Evolutionary conservation across 371 early-diverging fungal species (phyloP).

Genomic region (Mucor irregularis): DNA sequence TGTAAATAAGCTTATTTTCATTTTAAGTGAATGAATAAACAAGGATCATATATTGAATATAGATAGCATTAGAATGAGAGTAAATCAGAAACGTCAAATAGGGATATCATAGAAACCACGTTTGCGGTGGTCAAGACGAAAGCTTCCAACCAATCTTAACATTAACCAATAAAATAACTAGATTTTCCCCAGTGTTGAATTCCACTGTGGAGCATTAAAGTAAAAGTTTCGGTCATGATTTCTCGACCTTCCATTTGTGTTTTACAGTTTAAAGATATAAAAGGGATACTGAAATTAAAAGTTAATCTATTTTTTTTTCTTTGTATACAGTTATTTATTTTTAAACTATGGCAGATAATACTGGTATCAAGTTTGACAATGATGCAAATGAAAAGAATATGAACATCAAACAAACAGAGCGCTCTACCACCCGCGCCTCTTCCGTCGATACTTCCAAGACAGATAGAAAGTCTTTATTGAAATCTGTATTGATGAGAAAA

Average conservation of each 20-base stretch:
- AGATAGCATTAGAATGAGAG: too few species aligned
- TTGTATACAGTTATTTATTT: neutral
- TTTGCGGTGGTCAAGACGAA: neutral
- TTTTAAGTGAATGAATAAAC: too few species aligned
- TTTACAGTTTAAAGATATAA: neutral
- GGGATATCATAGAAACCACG: neutral
- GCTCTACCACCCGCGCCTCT: neutral
- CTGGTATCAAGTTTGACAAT: conserved; percentile 5
- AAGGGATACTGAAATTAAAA: neutral
- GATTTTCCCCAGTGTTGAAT: neutral
- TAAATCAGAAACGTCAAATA: neutral
- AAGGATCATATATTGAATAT: too few species aligned
- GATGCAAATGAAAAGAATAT: neutral
- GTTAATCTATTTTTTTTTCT: neutral
- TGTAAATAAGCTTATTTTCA: too few species aligned
- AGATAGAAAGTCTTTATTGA: conserved; percentile 8
- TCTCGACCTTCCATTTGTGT: neutral
- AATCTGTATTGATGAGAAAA: conserved; percentile 11
- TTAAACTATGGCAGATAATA: neutral
- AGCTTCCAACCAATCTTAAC: neutral
- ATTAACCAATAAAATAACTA: neutral
- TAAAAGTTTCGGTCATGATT: neutral
- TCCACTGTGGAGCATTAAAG: neutral
- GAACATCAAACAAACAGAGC: conserved; percentile 3
- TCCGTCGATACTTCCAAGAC: neutral